Evolutionary conservation across 805 yeast genomes (phyloP), one percentile per base, ranked within the genome.

Genomic region (Cyberlindnera euphorbiae): DNA sequence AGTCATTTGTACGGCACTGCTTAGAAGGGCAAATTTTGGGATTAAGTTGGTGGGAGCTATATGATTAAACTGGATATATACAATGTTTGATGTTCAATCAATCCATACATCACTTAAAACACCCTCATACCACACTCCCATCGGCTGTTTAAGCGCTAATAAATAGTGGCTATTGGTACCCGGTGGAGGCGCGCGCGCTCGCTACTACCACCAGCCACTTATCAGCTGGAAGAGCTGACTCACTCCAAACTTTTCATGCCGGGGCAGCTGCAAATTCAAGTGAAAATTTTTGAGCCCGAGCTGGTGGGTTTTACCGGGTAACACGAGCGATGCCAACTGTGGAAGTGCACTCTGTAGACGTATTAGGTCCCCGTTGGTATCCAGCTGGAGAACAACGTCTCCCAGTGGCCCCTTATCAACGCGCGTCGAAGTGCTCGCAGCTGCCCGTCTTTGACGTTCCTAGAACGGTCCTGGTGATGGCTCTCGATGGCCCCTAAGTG

Each of bases 1-100:
- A 26, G 28, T 26, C 28, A 26, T 26, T 26, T 26, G 15, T 14
- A 14, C 28, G 28, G 28, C 28, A 11, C 28, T 5, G 28, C 11
- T 14, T 24, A 10, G n/a, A 11, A 7, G 26, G 14, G 12, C 26
- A 11, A n/a, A 8, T 21, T 21, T 21, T 21, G 8, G 11, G 24
- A 21, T 8, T 21, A 21, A 11, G 11, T 8, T 8, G 24, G 24
- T 21, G 8, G 8, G 10, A 8, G 24, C 8, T 21, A 21, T 8
- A 21, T 21, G 11, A 26, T 26, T 13, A 26, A 26, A 26, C 13
- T 26, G 9, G 28, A 26, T 26, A 26, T n/a, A 26, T 13, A 26
- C 11, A 14, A 8, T 26, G 9, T 26, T 9, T 5, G 14, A 26
- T 8, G 14, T 13, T 14, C 11, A 26, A 26, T 26, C 14, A 17